Conservation (phyloP, 2,329 filamentous ascomycete genomes). For the Colletotrichum sp. region DNA sequence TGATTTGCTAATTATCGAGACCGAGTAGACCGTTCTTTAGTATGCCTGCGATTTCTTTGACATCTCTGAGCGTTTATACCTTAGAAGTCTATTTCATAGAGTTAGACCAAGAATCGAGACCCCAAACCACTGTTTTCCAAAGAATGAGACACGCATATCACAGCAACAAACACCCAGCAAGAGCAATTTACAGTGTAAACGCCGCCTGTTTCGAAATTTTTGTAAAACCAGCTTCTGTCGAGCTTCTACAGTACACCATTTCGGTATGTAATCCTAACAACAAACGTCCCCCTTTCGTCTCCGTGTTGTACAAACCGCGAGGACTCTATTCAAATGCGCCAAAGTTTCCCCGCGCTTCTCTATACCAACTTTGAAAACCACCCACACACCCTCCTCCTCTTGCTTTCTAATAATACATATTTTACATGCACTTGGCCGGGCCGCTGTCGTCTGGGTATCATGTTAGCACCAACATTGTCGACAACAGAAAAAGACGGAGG, state of each 20-base stretch:
- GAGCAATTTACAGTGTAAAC: neutral
- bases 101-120: neutral
- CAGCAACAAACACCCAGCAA: neutral
- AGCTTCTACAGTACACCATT: neutral
- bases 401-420: neutral
- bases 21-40: neutral
- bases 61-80: neutral
- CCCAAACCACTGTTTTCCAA: neutral
- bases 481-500: neutral
- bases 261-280: neutral
- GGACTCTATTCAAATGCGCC: neutral
- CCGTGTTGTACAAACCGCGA: neutral
- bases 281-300: neutral
- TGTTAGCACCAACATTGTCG: neutral
- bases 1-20: constrained; percentile 28
- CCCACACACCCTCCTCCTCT: neutral
- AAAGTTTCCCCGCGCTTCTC: neutral
- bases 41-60: neutral
- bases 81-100: neutral
- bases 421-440: constrained; percentile 17
- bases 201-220: neutral
- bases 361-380: neutral
- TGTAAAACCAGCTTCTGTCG: neutral
- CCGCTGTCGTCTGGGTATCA: neutral
- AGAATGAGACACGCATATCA: neutral